Evolutionary conservation across 208 protist species (phyloP).

Genomic region (Trypanosoma lewisi): DNA sequence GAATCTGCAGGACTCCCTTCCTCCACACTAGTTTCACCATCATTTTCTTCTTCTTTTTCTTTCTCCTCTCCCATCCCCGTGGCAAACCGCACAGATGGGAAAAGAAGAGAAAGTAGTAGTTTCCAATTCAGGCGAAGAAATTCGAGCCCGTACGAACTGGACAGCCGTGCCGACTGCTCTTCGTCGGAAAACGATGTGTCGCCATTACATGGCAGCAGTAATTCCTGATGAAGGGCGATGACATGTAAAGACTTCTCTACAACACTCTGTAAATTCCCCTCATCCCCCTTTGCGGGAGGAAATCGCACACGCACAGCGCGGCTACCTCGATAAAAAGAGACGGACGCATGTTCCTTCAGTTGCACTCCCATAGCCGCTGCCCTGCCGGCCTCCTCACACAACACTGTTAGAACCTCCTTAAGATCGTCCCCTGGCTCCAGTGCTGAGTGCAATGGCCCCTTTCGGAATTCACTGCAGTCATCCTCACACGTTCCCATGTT

Average conservation of each 20-base stretch:
- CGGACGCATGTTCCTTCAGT: constrained; percentile 39
- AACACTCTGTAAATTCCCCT: background rate
- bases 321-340: constrained; percentile 60
- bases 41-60: background rate
- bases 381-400: constrained; percentile 14
- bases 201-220: constrained; percentile 51
- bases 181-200: constrained; percentile 36
- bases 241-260: constrained; percentile 28
- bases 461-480: background rate
- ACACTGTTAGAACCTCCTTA: background rate
- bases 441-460: background rate
- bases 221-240: constrained; percentile 61
- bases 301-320: constrained; percentile 22
- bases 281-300: background rate
- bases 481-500: background rate
- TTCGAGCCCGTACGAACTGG: constrained; percentile 58
- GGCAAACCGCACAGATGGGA: constrained; percentile 32
- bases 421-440: constrained; percentile 11
- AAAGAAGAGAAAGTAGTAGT: constrained; percentile 57
- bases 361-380: background rate
- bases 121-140: constrained; percentile 67
- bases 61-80: background rate
- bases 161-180: constrained; percentile 57
- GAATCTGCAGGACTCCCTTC: background rate
- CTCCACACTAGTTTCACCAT: background rate